phyloP scores from a whole-genome alignment of 2,329 filamentous ascomycete genomes.

The Alternaria longipes region DNA sequence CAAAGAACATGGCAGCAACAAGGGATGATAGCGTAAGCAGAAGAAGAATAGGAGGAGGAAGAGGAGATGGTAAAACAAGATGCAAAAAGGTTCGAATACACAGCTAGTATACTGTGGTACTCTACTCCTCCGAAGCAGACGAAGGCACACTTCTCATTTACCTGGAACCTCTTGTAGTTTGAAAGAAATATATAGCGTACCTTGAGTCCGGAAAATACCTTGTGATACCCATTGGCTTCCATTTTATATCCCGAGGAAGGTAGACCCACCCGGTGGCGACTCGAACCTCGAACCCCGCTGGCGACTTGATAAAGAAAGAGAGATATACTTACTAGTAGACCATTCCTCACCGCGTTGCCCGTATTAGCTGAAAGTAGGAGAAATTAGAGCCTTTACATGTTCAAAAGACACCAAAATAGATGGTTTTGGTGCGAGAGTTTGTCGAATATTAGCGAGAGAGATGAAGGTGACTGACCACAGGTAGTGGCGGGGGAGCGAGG shows the following conservation, averaged over 20 bases:
- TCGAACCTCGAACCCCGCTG: not conserved
- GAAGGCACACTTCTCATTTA: not conserved
- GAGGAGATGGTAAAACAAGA: not conserved
- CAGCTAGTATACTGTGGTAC: not conserved
- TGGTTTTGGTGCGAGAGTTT: not conserved
- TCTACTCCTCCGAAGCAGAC: not conserved
- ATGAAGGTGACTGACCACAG: not conserved
- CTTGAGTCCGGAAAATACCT: not conserved
- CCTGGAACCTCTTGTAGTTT: not conserved
- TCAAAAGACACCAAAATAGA: not conserved
- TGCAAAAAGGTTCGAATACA: not conserved
- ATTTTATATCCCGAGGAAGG: not conserved
- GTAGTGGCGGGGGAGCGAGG: not conserved
- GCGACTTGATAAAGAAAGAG: not conserved
- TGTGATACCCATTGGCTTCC: not conserved
- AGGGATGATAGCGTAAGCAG: not conserved
- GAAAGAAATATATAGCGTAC: not conserved
- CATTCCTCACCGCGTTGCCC: not conserved
- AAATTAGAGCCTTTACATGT: not conserved
- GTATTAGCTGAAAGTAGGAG: not conserved
- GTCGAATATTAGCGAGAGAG: constrained; percentile 2
- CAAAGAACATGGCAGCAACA: not conserved
- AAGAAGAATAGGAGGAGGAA: not conserved
- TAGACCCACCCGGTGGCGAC: not conserved
- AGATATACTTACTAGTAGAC: not conserved